These are phyloP conservation scores for Trichoderma sp. DNA, from an alignment of 2,329 filamentous ascomycete species.

Conservation along the genomic window DNA sequence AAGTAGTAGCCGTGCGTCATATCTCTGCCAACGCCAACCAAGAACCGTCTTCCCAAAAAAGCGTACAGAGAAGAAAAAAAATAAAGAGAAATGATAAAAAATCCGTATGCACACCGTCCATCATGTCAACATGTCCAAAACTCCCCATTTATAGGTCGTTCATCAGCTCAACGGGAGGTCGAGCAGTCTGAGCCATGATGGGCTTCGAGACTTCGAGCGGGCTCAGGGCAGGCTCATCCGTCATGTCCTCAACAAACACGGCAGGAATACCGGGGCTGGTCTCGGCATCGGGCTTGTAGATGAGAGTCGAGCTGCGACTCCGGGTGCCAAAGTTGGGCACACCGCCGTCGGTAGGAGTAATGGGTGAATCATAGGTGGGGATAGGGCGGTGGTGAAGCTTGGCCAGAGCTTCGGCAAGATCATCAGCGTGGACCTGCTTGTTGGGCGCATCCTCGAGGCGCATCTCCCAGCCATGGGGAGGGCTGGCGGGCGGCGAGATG, in stretches of 20 bases:
- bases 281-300: constrained; percentile 60
- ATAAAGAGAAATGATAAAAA: neutral
- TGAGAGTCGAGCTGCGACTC: constrained; percentile 63
- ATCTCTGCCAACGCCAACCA: neutral
- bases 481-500: constrained; percentile 66
- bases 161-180: constrained; percentile 67
- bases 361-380: constrained; percentile 28
- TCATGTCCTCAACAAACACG: constrained; percentile 66
- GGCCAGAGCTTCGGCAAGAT: constrained; percentile 63
- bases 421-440: constrained; percentile 66
- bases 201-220: constrained; percentile 43
- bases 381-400: constrained; percentile 52
- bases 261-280: constrained; percentile 57
- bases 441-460: constrained; percentile 67
- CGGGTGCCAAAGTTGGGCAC: constrained; percentile 35
- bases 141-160: constrained; percentile 32
- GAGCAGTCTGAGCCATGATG: constrained; percentile 57
- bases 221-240: constrained; percentile 50
- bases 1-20: neutral
- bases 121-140: neutral
- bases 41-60: neutral
- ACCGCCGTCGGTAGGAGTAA: constrained; percentile 32
- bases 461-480: constrained; percentile 68
- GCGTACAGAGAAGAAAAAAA: neutral
- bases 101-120: neutral